Percentiles rank a stretch among this genome's conserved stretches.
phyloP scores from a whole-genome alignment of 139 green algal genomes.

The Chlamydomonas schloesseri region DNA sequence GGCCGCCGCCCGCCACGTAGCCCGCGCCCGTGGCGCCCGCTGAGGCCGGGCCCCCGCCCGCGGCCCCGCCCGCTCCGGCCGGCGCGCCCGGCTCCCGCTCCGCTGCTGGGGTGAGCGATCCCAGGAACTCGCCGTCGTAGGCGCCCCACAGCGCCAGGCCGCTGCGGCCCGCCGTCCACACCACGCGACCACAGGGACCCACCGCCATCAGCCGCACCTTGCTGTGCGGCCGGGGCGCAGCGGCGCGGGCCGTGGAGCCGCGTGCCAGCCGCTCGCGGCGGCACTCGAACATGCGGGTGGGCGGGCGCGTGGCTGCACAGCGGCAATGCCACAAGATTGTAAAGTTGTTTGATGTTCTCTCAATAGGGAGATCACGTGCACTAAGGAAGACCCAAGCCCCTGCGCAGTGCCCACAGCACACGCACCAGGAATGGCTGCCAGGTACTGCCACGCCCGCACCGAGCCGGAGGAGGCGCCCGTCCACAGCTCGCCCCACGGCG shows the following conservation, averaged over 20 bases:
- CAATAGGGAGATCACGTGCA: no score
- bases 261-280: not conserved
- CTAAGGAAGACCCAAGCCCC: no score
- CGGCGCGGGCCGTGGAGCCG: not conserved
- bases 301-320: slow-evolving; percentile 1
- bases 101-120: not conserved
- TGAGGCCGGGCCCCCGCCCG: not conserved
- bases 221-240: not conserved
- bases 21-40: slow-evolving; percentile 20
- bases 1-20: not conserved
- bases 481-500: slow-evolving; percentile 76
- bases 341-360: not conserved
- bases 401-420: no score
- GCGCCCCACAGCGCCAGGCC: slow-evolving; percentile 75
- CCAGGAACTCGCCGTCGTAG: slow-evolving; percentile 52
- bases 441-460: slow-evolving; percentile 66
- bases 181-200: slow-evolving; percentile 49
- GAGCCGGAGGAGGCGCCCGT: slow-evolving; percentile 68
- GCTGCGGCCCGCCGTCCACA: slow-evolving; percentile 70
- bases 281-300: slow-evolving; percentile 29
- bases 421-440: not conserved
- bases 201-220: slow-evolving; percentile 40
- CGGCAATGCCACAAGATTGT: not conserved
- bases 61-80: not conserved
- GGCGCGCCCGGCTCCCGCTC: no score